Evolutionary conservation across 139 green algal genomes (phyloP), one percentile per base, ranked within the genome.

Genomic region (Chara braunii): DNA sequence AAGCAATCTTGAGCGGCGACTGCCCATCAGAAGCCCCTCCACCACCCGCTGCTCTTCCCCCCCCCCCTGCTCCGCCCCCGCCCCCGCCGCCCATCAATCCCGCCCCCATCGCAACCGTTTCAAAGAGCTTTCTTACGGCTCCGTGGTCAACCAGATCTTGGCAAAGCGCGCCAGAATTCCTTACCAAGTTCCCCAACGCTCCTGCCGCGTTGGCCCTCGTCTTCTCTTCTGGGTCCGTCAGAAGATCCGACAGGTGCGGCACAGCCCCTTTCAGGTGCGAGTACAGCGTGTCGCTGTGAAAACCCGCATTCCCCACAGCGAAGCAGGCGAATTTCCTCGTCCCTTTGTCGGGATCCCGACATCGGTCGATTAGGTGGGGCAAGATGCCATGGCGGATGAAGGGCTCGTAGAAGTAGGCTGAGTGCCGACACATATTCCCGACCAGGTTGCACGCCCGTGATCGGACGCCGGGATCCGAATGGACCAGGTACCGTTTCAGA

Each of bases 321-420:
- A 98, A 98, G 84, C 88, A 95, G 12, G 92, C 91, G 83, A 96
- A 97, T 78, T 96, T 98, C 74, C 92, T 86, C 6, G 84, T 92
- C 12, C 72, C 59, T 11, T 60, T 69, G 76, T 98, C 92, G 0
- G 65, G 23, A 74, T 97, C 92, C 0, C 31, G 18, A 69, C 89
- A 96, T 24, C 85, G 77, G 45, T 86, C 78, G 1, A 97, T 94
- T 14, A 98, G 81, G 7, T 72, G 74, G 0, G 53, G 29, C 7
- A 95, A 51, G 23, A 96, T 64, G 18, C 57, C 57, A 0, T 65
- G 40, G 24, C 32, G 1, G 9, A 70, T 40, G 24, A 83, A 54
- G 3, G 37, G 33, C 4, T 43, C 45, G 80, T 97, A 97, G 67
- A 97, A 95, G 68, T 85, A 88, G 33, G 78, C 72, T 1, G 55